A percentile compares a stretch with the other conserved stretches of the same genome.
Evolutionary conservation across 352 stramenopile genomes (phyloP).

Genomic region (Pythium aquatile): DNA sequence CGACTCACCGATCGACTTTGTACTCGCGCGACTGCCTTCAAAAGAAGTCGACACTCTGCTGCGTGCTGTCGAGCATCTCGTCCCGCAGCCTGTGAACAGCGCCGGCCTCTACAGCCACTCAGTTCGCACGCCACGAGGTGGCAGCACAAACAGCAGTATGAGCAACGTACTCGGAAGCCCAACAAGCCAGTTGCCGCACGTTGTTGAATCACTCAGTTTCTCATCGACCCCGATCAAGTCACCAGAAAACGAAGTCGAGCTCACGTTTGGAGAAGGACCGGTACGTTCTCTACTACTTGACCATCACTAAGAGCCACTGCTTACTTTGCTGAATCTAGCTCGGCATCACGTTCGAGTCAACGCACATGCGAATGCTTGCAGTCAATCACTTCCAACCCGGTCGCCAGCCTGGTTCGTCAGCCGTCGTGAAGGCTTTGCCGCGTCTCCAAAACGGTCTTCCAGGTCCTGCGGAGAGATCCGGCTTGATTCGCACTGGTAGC

Average conservation of each 20-base stretch:
- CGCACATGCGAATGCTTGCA: constrained; percentile 59
- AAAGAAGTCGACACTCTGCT: constrained; percentile 47
- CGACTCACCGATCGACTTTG: constrained; percentile 51
- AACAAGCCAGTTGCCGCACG: constrained; percentile 19
- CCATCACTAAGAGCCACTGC: no score
- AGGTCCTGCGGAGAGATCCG: constrained; percentile 61
- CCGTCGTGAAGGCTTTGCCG: constrained; percentile 68
- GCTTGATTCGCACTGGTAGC: constrained; percentile 47
- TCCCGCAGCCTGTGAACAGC: constrained; percentile 38
- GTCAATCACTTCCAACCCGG: constrained; percentile 49
- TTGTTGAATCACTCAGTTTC: constrained; percentile 26
- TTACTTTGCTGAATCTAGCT: constrained; percentile 35
- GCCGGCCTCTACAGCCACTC: not conserved
- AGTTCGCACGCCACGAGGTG: not conserved
- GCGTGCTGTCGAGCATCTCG: constrained; percentile 31
- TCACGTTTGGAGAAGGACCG: constrained; percentile 67
- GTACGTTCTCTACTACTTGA: constrained; percentile 26
- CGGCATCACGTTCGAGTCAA: constrained; percentile 78
- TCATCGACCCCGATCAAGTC: not conserved
- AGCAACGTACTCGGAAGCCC: not conserved
- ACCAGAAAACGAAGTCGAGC: constrained; percentile 46
- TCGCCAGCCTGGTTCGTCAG: constrained; percentile 40
- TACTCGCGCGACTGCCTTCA: constrained; percentile 44
- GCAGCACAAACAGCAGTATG: not conserved
- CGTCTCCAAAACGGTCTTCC: constrained; percentile 53